phyloP scores from a whole-genome alignment of 192 early-diverging fungal genomes.

The Radiomyces spectabilis region DNA sequence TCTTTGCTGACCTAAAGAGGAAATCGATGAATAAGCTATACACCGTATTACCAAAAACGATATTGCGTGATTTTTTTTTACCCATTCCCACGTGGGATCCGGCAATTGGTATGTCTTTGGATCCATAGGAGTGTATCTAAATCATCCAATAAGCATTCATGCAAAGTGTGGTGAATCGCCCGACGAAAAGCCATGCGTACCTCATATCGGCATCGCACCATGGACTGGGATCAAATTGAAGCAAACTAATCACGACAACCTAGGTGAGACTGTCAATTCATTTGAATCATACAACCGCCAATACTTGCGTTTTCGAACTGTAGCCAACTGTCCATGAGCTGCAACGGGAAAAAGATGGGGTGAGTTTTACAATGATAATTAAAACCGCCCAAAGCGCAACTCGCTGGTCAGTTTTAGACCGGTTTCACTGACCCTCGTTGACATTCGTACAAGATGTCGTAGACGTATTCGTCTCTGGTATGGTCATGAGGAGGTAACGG shows the following conservation, averaged over 20 bases:
- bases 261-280: not conserved
- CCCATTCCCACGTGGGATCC: constrained; percentile 52
- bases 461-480: constrained; percentile 23
- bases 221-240: constrained; percentile 45
- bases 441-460: constrained; percentile 33
- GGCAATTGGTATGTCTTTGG: constrained; percentile 37
- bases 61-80: constrained; percentile 8
- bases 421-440: constrained; percentile 38
- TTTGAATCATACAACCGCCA: not conserved
- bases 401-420: too few species aligned
- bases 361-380: not conserved
- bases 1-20: constrained; percentile 30
- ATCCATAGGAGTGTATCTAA: constrained; percentile 40
- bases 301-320: constrained; percentile 42
- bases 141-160: too few species aligned
- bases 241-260: too few species aligned
- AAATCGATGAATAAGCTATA: not conserved
- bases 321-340: constrained; percentile 35
- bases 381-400: too few species aligned
- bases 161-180: too few species aligned
- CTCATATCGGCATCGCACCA: constrained; percentile 40
- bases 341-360: constrained; percentile 2
- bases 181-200: too few species aligned
- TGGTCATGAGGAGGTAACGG: constrained; percentile 6
- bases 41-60: not conserved